phyloP scores from a whole-genome alignment of 768 basidiomycete species.

The Russula abietina region DNA sequence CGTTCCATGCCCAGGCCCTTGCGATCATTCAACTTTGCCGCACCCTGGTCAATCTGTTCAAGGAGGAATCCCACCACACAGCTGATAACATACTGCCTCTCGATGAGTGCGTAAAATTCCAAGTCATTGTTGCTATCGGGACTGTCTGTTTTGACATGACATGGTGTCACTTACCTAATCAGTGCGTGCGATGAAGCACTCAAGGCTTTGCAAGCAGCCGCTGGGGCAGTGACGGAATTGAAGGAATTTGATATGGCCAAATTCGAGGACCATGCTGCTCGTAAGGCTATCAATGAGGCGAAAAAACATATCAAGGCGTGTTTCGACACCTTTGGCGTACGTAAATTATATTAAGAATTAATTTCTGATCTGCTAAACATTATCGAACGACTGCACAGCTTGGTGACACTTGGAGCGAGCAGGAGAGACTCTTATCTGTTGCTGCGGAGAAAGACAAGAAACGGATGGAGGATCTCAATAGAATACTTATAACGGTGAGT shows the following conservation, averaged over 20 bases:
- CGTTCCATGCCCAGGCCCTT: constrained; percentile 20
- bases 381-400: background rate
- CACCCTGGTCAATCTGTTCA: constrained; percentile 12
- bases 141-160: background rate
- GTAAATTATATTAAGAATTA: background rate
- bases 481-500: constrained; percentile 2
- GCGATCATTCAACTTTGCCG: constrained; percentile 18
- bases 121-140: background rate
- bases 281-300: background rate
- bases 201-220: constrained; percentile 3
- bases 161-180: background rate
- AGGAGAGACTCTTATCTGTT: background rate
- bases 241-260: constrained; percentile 6
- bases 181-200: constrained; percentile 15
- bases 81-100: constrained; percentile 6
- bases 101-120: constrained; percentile 11
- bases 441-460: constrained; percentile 8
- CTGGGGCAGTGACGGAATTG: constrained; percentile 10
- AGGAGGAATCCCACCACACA: constrained; percentile 1
- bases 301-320: constrained; percentile 3
- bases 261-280: constrained; percentile 13
- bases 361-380: background rate
- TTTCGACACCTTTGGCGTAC: constrained; percentile 10
- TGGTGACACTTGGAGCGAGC: background rate
- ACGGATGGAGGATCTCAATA: constrained; percentile 15